phyloP scores from a whole-genome alignment of 441 rosid genomes.

The Brassica hybrid region DNA sequence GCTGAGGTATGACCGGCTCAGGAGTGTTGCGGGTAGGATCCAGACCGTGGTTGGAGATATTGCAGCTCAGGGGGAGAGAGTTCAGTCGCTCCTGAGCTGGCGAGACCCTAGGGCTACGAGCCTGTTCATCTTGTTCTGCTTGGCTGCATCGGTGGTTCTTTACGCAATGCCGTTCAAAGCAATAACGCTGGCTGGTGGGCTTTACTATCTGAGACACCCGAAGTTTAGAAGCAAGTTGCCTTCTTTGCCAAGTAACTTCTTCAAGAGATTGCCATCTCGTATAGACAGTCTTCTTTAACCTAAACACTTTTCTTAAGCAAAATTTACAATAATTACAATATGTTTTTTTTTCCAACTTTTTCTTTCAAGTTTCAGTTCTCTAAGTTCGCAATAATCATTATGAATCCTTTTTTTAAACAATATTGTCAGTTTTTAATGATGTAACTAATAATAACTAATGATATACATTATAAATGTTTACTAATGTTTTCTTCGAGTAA shows the following conservation, averaged over 20 bases:
- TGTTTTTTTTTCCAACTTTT: not conserved
- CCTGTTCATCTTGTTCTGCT: slow-evolving; percentile 60
- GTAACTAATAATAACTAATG: not conserved
- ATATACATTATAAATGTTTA: not conserved
- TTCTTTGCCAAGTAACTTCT: slow-evolving; percentile 81
- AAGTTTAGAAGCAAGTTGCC: slow-evolving; percentile 87
- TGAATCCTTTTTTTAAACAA: not conserved
- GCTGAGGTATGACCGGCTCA: slow-evolving; percentile 62
- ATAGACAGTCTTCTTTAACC: slow-evolving; percentile 67
- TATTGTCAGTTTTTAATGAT: slow-evolving; percentile 1
- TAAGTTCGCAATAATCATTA: not conserved
- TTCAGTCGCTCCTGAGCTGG: slow-evolving; percentile 63
- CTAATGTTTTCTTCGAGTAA: not conserved
- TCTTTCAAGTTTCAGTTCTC: not conserved
- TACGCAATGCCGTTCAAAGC: slow-evolving; percentile 68
- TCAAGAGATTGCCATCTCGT: slow-evolving; percentile 73
- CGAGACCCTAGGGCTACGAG: slow-evolving; percentile 72
- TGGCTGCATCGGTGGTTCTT: slow-evolving; percentile 56
- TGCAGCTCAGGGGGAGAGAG: slow-evolving; percentile 74
- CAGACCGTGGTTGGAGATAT: slow-evolving; percentile 72
- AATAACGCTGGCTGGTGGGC: slow-evolving; percentile 60
- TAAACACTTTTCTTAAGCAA: slow-evolving; percentile 11
- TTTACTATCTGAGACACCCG: slow-evolving; percentile 76
- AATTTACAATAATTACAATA: slow-evolving; percentile 10
- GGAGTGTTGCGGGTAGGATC: slow-evolving; percentile 67